Evolutionary conservation across 1,139 yeast genomes (phyloP).

Genomic region (Yamadazyma buinensis): DNA sequence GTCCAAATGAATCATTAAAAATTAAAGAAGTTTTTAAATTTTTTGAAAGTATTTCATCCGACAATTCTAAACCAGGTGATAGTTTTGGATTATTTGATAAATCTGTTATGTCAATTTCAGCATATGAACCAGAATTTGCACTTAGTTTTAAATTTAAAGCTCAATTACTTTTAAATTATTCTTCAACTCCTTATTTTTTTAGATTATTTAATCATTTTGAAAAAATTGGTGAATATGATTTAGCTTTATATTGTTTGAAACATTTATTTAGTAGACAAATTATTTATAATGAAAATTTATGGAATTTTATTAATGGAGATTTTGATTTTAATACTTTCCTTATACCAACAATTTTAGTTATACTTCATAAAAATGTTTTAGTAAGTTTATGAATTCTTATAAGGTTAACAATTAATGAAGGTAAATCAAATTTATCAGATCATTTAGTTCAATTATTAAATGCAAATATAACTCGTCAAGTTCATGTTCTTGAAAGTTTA

Average conservation of each 20-base stretch:
- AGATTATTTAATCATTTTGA: conserved; percentile 34
- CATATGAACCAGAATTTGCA: neutral
- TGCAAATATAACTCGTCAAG: neutral
- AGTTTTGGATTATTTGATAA: neutral
- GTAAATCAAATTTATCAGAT: neutral
- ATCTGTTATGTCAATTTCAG: neutral
- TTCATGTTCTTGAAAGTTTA: conserved; percentile 13
- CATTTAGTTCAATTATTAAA: neutral
- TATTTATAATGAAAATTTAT: conserved; percentile 4
- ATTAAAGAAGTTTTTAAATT: conserved; percentile 3
- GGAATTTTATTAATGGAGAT: conserved; percentile 1
- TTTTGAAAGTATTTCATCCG: conserved; percentile 1
- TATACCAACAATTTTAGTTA: conserved; percentile 25
- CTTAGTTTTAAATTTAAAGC: conserved; percentile 12
- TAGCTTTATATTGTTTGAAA: conserved; percentile 27
- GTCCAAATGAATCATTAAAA: conserved; percentile 1
- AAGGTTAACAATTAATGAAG: conserved; percentile 4
- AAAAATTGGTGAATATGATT: conserved; percentile 17
- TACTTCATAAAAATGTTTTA: conserved; percentile 28
- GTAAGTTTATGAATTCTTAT: conserved; percentile 17
- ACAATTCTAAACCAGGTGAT: conserved; percentile 1
- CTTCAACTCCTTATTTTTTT: conserved; percentile 21
- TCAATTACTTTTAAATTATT: conserved; percentile 25
- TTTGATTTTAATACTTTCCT: conserved; percentile 22
- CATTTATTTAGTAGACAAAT: conserved; percentile 22